These are phyloP conservation scores for Cystobasidiaceae sp. DNA, from an alignment of 1,284 basidiomycete genomes.

Conservation along the genomic window DNA sequence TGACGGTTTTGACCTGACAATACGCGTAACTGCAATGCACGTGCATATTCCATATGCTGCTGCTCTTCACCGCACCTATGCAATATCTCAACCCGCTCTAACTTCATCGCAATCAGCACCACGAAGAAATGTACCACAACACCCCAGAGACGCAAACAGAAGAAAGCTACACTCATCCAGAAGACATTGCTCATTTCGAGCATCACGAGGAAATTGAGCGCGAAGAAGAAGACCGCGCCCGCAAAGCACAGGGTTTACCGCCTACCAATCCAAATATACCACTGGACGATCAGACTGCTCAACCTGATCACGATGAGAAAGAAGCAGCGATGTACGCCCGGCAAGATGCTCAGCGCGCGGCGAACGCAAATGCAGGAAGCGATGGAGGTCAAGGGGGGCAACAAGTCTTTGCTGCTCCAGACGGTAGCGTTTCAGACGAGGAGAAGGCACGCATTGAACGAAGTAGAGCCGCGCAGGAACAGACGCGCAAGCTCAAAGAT, in stretches of 20 bases:
- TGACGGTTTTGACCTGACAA: constrained; percentile 32
- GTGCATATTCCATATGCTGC: not conserved
- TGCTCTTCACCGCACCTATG: not conserved
- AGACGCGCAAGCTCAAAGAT: constrained; percentile 10
- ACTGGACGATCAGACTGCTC: constrained; percentile 33
- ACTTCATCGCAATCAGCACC: constrained; percentile 71
- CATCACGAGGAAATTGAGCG: constrained; percentile 83
- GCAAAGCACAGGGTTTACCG: constrained; percentile 70
- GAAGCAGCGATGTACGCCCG: constrained; percentile 32
- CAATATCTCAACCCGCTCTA: too few relatives aligned
- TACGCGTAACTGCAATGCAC: not conserved
- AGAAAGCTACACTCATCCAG: constrained; percentile 86
- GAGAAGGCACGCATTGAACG: constrained; percentile 34
- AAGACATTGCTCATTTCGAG: constrained; percentile 70
- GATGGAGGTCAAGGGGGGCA: not conserved
- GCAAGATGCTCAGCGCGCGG: constrained; percentile 38
- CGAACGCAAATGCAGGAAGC: constrained; percentile 15
- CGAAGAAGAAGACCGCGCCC: constrained; percentile 76
- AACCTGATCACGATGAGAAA: constrained; percentile 49
- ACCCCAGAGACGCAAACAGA: constrained; percentile 97
- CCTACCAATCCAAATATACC: constrained; percentile 44
- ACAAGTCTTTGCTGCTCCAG: not conserved
- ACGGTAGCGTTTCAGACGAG: constrained; percentile 30
- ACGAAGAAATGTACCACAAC: constrained; percentile 90
- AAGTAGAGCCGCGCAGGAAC: constrained; percentile 34